Evolutionary conservation across 192 early-diverging fungal species (phyloP), one percentile per base, ranked within the genome.

Genomic region (Thamnidium elegans): DNA sequence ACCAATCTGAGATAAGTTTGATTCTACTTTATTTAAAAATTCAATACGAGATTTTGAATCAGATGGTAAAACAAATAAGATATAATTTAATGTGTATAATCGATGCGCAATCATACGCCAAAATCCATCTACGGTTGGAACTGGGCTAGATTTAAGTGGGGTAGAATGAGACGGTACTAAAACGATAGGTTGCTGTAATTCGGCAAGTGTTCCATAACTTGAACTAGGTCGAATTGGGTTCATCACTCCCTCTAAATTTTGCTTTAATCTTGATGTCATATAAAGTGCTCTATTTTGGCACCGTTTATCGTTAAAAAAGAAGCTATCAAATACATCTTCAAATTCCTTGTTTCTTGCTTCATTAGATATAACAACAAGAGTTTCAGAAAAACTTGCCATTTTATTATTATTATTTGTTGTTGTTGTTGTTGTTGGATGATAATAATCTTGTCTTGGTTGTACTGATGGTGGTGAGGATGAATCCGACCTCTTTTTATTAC

Each of bases 301-400:
- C 50, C 68, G 64, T 44, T 70, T 70, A 66, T 75, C 74, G 23
- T 50, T 70, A 44, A 70, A 75, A 21, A 75, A 75, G 50, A 71
- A 67, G 19, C 50, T 63, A 50, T 64, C 74, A 64, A 67, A 66
- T 1, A 67, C 45, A 65, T 69, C 71, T n/a, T 50, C 53, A 46
- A 50, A 73, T 50, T 64, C 66, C 9, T 31, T 30, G 4, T 58
- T 45, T 50, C 58, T 21, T 9, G 58, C 66, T 46, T 73, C 62
- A 23, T 43, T 52, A 1, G 71, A 63, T 11, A 73, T 51, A 44
- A 58, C 63, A 19, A 44, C 21, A 13, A 73, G 46, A 32, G 71
- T 73, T 36, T 73, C 56, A n/a, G 52, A 44, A 56, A 66, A 71
- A 39, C 46, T 54, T 10, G 59, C 21, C 53, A 50, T 53, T 9